Base-by-base conservation (phyloP, 345 rosid species). In the Eucalyptus cloeziana region DNA sequence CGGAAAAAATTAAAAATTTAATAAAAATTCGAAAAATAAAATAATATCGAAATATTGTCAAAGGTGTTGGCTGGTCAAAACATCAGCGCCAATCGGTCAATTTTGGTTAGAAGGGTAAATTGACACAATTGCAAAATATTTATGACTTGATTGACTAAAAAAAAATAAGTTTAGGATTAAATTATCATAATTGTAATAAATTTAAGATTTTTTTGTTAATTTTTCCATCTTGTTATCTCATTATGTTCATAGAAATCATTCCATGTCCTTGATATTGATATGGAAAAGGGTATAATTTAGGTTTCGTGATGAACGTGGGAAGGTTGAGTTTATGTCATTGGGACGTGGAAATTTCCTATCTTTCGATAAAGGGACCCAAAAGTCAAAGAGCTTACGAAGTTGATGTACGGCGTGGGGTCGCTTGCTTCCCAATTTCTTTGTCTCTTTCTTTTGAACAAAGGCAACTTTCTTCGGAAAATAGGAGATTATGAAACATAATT, bases 111-210 rank as follows among this genome's bases (percentile, higher is more conserved):
- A 52, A 7, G 0, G 56, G 19, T 7, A 4, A 52, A 52, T 52
- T 52, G 1, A 1, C 4, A 7, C 24, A 19, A 52, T 52, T 52
- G 0, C 0, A 19, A 19, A 52, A 52, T 0, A 0, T 52, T 21
- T 52, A 52, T 3, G 10, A 52, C 0, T 52, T 3, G 2, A 52
- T 19, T 3, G 0, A 1, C 2, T 2, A 52, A 52, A 52, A 52
- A 52, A 52, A 0, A 52, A 21, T 52, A 52, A 52, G 25, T 21
- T 52, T 52, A 52, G 0, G 19, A 14, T 2, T 50, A 19, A 50
- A 50, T 50, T 6, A 3, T 1, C 0, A 50, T 0, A 50, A 15
- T 50, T 15, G 0, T 2, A 50, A 50, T 5, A 50, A 1, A 3
- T 15, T 50, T 50, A 50, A 1, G 7, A 50, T 0, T 50, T 50